Percentiles rank a stretch among this genome's conserved stretches.
Conservation (phyloP, 768 basidiomycete genomes). For the Boletales sp. region DNA sequence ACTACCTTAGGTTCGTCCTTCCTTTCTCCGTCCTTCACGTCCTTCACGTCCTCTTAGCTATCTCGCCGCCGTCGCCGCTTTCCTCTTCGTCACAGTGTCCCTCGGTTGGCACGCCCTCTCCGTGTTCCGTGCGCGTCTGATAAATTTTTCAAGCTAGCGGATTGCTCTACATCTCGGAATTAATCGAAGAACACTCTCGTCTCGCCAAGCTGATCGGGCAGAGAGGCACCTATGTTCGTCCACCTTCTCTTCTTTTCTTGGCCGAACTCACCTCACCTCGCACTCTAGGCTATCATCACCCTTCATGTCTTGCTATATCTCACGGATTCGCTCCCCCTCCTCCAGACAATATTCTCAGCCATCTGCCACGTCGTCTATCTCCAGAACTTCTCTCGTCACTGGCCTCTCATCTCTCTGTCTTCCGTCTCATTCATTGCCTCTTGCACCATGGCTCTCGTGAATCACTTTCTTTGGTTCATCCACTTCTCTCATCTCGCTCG, state of each 20-base stretch:
- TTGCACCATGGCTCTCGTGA: slow-evolving; percentile 76
- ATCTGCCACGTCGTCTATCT: slow-evolving; percentile 85
- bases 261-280: slow-evolving; percentile 1
- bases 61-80: slow-evolving; percentile 69
- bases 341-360: slow-evolving; percentile 75
- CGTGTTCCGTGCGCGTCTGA: slow-evolving; percentile 5
- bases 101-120: slow-evolving; percentile 56
- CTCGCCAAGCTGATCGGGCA: slow-evolving; percentile 80
- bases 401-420: slow-evolving; percentile 92
- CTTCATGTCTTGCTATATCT: slow-evolving; percentile 77
- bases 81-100: slow-evolving; percentile 88
- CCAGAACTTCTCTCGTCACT: slow-evolving; percentile 83
- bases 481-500: slow-evolving; percentile 77
- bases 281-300: slow-evolving; percentile 63
- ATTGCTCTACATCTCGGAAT: slow-evolving; percentile 86
- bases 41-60: slow-evolving; percentile 45
- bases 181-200: slow-evolving; percentile 91
- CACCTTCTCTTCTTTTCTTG: background rate
- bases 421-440: slow-evolving; percentile 83
- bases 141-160: slow-evolving; percentile 67
- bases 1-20: slow-evolving; percentile 53
- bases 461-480: slow-evolving; percentile 98
- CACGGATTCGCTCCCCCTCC: slow-evolving; percentile 76
- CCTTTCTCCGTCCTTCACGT: background rate
- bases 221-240: slow-evolving; percentile 83